These are phyloP conservation scores for Boletus nobilissimus DNA, from an alignment of 1,284 basidiomycete genomes.

Conservation along the genomic window DNA sequence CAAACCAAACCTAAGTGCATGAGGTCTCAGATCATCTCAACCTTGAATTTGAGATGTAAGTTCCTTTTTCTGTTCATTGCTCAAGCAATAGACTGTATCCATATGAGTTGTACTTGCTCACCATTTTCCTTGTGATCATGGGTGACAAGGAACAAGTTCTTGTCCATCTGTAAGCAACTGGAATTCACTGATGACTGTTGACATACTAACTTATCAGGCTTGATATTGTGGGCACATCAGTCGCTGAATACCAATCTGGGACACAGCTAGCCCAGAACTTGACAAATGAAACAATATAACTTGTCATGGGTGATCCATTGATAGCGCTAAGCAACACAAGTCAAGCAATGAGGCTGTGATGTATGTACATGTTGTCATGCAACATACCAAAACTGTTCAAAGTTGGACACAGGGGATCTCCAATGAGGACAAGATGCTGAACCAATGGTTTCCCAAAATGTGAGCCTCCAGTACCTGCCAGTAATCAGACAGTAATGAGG, in stretches of 20 bases:
- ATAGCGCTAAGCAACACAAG: slow-evolving; percentile 53
- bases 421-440: no score
- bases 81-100: slow-evolving; percentile 38
- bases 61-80: not conserved
- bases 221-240: slow-evolving; percentile 70
- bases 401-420: slow-evolving; percentile 69
- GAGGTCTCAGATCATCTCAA: no score
- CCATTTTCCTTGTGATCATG: slow-evolving; percentile 66
- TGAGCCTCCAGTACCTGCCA: no score
- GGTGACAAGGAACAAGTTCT: slow-evolving; percentile 68
- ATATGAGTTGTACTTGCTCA: slow-evolving; percentile 70
- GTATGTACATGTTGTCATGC: not conserved
- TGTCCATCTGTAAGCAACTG: slow-evolving; percentile 24
- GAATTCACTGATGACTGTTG: not conserved
- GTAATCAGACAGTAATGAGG: no score
- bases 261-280: slow-evolving; percentile 61
- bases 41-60: not conserved
- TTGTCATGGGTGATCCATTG: slow-evolving; percentile 59
- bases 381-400: slow-evolving; percentile 70
- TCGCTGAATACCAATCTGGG: slow-evolving; percentile 66
- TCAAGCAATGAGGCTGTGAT: slow-evolving; percentile 4
- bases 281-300: slow-evolving; percentile 66
- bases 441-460: no score
- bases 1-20: no score
- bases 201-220: slow-evolving; percentile 58